Percentiles rank a stretch among this genome's conserved stretches.
phyloP scores from a whole-genome alignment of 164 flowering plant species.

The Warburgia ugandensis region DNA sequence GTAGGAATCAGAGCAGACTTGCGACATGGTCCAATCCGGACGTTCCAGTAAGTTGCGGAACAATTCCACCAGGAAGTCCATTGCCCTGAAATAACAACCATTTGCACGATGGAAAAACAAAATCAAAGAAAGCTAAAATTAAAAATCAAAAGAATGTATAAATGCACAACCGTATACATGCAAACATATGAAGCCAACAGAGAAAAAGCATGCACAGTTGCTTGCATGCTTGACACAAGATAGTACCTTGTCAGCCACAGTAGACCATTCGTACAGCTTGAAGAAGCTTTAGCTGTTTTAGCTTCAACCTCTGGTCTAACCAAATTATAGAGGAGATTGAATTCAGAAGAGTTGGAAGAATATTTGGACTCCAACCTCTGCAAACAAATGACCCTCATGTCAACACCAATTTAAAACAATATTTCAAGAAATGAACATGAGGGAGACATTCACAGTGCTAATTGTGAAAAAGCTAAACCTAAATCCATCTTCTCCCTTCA shows the following conservation, averaged over 20 bases:
- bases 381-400: too few relatives aligned
- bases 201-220: too few relatives aligned
- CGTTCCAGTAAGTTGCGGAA: constrained; percentile 48
- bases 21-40: constrained; percentile 61
- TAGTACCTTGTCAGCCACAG: constrained; percentile 92
- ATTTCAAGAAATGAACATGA: background rate
- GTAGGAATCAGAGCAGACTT: constrained; percentile 74
- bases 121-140: background rate
- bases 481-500: too few relatives aligned
- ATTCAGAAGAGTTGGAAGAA: constrained; percentile 45
- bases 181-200: too few relatives aligned
- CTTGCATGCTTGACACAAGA: constrained; percentile 1
- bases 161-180: background rate
- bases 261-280: constrained; percentile 95
- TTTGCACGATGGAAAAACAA: background rate
- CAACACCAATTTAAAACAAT: too few relatives aligned
- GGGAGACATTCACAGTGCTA: too few relatives aligned
- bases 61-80: constrained; percentile 66
- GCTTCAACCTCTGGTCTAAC: constrained; percentile 66
- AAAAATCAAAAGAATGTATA: background rate
- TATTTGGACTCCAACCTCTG: constrained; percentile 88
- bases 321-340: constrained; percentile 54
- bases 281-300: constrained; percentile 74
- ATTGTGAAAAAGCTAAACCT: too few relatives aligned
- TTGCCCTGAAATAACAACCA: constrained; percentile 36